Evolutionary conservation across 2,329 filamentous ascomycete species (phyloP).

Genomic region (Aspergillus sp.): DNA sequence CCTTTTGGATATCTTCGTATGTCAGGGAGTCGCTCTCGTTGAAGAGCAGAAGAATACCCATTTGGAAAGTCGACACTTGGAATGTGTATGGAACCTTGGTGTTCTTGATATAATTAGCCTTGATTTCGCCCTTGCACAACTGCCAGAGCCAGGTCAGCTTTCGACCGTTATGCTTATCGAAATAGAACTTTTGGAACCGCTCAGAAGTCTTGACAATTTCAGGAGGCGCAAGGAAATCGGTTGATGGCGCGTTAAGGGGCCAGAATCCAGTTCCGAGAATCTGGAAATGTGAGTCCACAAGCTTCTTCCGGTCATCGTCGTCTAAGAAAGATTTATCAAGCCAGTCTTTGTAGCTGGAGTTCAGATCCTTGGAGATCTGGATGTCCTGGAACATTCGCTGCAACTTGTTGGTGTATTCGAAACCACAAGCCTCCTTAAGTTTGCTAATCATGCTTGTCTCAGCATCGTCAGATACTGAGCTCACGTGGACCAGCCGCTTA

Average conservation of each 20-base stretch:
- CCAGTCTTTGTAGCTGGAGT: conserved; percentile 80
- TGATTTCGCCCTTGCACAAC: conserved; percentile 94
- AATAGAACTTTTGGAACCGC: conserved; percentile 87
- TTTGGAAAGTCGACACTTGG: conserved; percentile 96
- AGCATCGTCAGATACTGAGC: conserved; percentile 92
- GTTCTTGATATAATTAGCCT: conserved; percentile 86
- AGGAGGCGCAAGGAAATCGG: conserved; percentile 81
- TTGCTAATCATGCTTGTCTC: conserved; percentile 99
- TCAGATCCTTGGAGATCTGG: conserved; percentile 97
- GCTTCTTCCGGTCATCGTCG: conserved; percentile 63
- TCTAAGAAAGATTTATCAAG: conserved; percentile 65
- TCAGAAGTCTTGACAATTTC: conserved; percentile 87
- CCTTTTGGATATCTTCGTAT: conserved; percentile 83
- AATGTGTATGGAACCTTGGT: conserved; percentile 93
- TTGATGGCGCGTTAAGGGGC: conserved; percentile 84
- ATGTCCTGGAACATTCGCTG: conserved; percentile 99
- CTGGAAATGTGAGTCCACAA: conserved; percentile 84
- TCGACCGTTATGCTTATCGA: conserved; percentile 91
- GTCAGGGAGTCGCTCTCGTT: conserved; percentile 84
- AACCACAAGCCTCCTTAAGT: conserved; percentile 96
- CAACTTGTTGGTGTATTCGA: conserved; percentile 98
- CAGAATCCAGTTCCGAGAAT: conserved; percentile 96
- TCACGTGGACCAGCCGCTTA: conserved; percentile 89
- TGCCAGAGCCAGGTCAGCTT: conserved; percentile 99
- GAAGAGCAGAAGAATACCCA: conserved; percentile 92